phyloP scores from a whole-genome alignment of 2,329 filamentous ascomycete genomes.

The Cladosporium austrohemisphaericum region DNA sequence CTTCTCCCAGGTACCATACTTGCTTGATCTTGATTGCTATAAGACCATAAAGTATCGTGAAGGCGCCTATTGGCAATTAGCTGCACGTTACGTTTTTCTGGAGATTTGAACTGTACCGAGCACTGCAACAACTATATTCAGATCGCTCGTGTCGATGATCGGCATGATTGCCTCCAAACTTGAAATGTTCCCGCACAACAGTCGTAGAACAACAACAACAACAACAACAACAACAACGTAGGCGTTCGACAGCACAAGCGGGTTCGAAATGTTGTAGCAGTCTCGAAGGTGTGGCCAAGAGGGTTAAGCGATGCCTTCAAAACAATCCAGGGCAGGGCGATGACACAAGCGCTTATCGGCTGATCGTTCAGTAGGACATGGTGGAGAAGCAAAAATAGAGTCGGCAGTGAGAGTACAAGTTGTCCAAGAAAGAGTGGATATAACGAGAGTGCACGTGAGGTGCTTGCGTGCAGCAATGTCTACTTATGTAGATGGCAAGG shows the following conservation, averaged over 20 bases:
- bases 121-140: conserved; percentile 74
- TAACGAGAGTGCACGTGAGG: no score
- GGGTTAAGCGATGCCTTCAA: no score
- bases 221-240: no score
- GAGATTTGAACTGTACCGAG: conserved; percentile 44
- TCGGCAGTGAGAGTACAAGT: no score
- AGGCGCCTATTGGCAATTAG: conserved; percentile 52
- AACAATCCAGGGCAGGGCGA: no score
- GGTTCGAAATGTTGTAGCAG: neutral
- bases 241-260: neutral
- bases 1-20: conserved; percentile 81
- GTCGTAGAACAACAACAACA: neutral
- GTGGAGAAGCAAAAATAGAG: no score
- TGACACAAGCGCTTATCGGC: no score
- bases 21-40: conserved; percentile 85
- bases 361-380: no score
- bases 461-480: no score
- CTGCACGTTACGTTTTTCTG: neutral
- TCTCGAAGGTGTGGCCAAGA: neutral
- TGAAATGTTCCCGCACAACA: neutral
- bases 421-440: no score
- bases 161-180: conserved; percentile 43
- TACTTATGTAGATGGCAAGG: neutral
- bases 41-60: conserved; percentile 77
- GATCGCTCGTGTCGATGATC: conserved; percentile 62